A percentile compares a stretch with the other conserved stretches of the same genome.
Conservation (phyloP, 352 stramenopile genomes). For the Phytophthora brassicae region DNA sequence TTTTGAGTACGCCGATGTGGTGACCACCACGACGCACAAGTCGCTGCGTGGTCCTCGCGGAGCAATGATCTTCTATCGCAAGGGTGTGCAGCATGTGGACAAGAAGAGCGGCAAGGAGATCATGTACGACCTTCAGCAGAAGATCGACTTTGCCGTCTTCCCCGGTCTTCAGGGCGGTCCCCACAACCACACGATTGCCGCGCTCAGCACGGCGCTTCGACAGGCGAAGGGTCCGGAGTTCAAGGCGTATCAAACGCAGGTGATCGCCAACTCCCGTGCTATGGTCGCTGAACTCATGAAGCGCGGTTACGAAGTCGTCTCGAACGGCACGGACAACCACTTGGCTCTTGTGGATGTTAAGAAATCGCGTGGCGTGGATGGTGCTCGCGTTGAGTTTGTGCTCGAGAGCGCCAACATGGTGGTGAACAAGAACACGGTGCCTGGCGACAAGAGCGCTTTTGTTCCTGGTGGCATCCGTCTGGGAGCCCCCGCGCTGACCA, state of each 20-base stretch:
- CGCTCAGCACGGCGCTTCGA: conserved; percentile 96
- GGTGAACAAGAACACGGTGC: conserved; percentile 99
- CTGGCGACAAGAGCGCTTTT: conserved; percentile 96
- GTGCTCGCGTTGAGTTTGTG: conserved; percentile 95
- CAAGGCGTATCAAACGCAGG: conserved; percentile 97
- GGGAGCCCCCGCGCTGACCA: conserved; percentile 94
- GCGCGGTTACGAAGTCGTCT: conserved; percentile 96
- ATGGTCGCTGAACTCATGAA: conserved; percentile 89
- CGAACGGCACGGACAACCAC: conserved; percentile 99
- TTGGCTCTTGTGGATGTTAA: conserved; percentile 97
- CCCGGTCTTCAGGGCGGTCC: conserved; percentile 98
- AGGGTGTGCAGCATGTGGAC: conserved; percentile 91
- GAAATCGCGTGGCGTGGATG: conserved; percentile 91
- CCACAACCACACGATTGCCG: conserved; percentile 99
- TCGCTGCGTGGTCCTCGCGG: conserved; percentile 97
- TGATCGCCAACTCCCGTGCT: conserved; percentile 90
- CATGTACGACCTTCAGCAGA: conserved; percentile 96
- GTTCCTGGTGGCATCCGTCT: conserved; percentile 97
- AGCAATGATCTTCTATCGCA: conserved; percentile 99
- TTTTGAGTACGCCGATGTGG: conserved; percentile 98
- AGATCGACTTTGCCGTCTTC: conserved; percentile 99
- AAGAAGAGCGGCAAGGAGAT: conserved; percentile 94
- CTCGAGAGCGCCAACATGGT: conserved; percentile 97
- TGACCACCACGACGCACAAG: conserved; percentile 99
- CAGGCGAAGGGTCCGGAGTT: conserved; percentile 95